Percentiles rank a stretch among this genome's conserved stretches.
Evolutionary conservation across 257 asterid genomes (phyloP).

Genomic region (Przewalskia tangutica): DNA sequence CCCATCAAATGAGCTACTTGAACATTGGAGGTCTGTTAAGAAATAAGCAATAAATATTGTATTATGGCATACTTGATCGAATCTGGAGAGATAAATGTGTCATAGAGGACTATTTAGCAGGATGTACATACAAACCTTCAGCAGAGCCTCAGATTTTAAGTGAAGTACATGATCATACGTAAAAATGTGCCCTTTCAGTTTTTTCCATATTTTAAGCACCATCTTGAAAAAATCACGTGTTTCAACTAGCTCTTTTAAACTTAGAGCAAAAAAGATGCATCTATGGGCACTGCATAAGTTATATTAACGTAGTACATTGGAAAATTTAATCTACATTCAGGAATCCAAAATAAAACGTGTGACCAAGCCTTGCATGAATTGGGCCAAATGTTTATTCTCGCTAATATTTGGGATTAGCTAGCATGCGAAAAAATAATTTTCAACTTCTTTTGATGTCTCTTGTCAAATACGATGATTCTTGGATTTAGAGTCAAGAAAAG

Average conservation of each 20-base stretch:
- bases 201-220: neutral
- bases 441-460: too few species aligned
- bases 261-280: neutral
- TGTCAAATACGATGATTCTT: neutral
- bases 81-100: neutral
- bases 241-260: neutral
- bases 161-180: neutral
- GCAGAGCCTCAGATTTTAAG: neutral
- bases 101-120: neutral
- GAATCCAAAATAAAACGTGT: neutral
- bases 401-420: neutral
- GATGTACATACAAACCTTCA: neutral
- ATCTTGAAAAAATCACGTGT: neutral
- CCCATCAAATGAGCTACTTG: neutral
- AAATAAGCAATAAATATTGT: neutral
- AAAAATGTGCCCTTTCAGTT: neutral
- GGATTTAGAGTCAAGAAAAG: neutral
- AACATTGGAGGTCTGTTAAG: neutral
- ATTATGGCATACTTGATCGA: neutral
- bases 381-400: neutral
- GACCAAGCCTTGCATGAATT: neutral
- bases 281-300: neutral
- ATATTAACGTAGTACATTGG: neutral
- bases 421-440: too few species aligned
- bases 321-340: neutral